These are phyloP conservation scores for Fusarium newnesense DNA, from an alignment of 2,329 filamentous ascomycete species.

Conservation along the genomic window DNA sequence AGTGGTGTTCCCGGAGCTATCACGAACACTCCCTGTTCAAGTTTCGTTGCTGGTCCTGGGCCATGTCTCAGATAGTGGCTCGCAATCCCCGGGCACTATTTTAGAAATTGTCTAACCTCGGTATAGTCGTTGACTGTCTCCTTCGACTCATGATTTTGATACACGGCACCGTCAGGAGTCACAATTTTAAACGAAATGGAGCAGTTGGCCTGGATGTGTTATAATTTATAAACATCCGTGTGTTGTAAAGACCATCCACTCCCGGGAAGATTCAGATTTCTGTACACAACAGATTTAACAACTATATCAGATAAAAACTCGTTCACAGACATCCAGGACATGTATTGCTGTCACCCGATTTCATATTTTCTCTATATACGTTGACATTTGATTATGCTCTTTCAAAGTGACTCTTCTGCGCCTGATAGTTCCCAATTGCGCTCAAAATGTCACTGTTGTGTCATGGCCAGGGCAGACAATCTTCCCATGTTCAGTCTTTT, in stretches of 20 bases:
- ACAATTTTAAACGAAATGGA: neutral
- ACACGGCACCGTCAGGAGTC: neutral
- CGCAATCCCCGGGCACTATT: neutral
- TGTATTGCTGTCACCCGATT: constrained; percentile 9
- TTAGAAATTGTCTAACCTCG: neutral
- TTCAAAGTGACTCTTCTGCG: constrained; percentile 15
- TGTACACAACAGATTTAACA: neutral
- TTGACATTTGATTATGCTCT: constrained; percentile 31
- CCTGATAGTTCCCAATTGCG: constrained; percentile 30
- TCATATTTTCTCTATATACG: constrained; percentile 39
- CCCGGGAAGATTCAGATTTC: neutral
- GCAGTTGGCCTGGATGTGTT: neutral
- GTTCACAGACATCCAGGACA: neutral
- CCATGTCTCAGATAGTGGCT: constrained; percentile 21
- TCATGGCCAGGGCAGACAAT: constrained; percentile 7
- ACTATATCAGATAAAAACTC: neutral
- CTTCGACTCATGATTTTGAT: neutral
- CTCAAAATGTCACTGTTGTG: constrained; percentile 32
- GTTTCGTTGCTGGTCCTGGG: neutral
- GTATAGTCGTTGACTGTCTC: neutral
- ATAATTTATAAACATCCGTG: neutral
- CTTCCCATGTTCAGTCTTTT: constrained; percentile 14
- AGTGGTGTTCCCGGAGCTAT: constrained; percentile 5
- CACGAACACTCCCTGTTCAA: neutral
- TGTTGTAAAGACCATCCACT: neutral